phyloP scores from a whole-genome alignment of 495 filamentous ascomycete species.

The Saxophila tyrrhenica region DNA sequence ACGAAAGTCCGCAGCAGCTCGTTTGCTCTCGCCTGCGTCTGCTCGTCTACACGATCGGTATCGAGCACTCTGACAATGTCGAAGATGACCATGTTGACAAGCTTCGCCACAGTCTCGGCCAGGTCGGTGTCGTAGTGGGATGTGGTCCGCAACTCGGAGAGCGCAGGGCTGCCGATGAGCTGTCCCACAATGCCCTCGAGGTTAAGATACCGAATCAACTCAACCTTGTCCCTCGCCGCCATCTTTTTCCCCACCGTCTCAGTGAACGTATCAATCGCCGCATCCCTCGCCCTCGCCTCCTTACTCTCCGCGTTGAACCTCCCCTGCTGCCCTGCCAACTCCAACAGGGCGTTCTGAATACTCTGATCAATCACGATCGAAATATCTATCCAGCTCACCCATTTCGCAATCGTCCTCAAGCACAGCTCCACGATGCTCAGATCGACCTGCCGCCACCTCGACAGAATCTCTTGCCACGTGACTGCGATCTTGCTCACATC shows the following conservation, averaged over 20 bases:
- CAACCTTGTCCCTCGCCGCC: slow-evolving; percentile 80
- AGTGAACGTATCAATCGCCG: slow-evolving; percentile 83
- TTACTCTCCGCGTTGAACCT: slow-evolving; percentile 37
- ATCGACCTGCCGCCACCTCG: slow-evolving; percentile 63
- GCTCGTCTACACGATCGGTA: slow-evolving; percentile 43
- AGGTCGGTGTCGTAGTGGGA: slow-evolving; percentile 85
- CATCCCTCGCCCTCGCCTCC: slow-evolving; percentile 68
- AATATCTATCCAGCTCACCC: slow-evolving; percentile 98
- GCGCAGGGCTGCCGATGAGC: slow-evolving; percentile 65
- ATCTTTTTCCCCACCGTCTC: slow-evolving; percentile 98
- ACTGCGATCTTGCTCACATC: slow-evolving; percentile 76
- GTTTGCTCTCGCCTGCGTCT: slow-evolving; percentile 51
- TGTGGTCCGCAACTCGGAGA: slow-evolving; percentile 66
- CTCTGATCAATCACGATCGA: slow-evolving; percentile 78
- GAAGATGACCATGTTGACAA: slow-evolving; percentile 79
- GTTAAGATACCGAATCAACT: slow-evolving; percentile 84
- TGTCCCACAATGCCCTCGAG: slow-evolving; percentile 69
- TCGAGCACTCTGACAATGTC: slow-evolving; percentile 77
- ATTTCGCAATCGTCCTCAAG: slow-evolving; percentile 77
- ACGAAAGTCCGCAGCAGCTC: slow-evolving; percentile 69
- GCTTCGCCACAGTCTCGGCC: slow-evolving; percentile 83
- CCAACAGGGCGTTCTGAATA: slow-evolving; percentile 72
- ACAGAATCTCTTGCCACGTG: slow-evolving; percentile 86
- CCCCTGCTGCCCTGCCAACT: slow-evolving; percentile 54
- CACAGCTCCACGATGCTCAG: slow-evolving; percentile 71